Evolutionary conservation across 192 early-diverging fungal species (phyloP).

Genomic region (Coemansia sp.): DNA sequence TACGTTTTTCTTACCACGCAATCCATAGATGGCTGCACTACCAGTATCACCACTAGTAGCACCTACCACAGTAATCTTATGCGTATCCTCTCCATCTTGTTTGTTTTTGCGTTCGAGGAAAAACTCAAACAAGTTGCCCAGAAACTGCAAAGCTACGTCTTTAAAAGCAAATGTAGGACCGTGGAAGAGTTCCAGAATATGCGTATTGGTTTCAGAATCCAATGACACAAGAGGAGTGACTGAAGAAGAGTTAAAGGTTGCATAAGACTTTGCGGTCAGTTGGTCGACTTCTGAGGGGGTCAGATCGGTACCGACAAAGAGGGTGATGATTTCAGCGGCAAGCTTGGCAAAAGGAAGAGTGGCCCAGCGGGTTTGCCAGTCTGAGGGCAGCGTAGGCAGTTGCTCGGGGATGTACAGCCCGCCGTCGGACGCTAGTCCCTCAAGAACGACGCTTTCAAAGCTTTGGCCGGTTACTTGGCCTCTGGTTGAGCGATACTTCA

Average conservation of each 20-base stretch:
- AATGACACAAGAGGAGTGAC: conserved; percentile 76
- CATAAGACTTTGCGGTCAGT: conserved; percentile 73
- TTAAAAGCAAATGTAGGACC: conserved; percentile 99
- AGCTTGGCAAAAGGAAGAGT: conserved; percentile 76
- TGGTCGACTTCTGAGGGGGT: conserved; percentile 66
- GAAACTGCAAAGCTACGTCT: conserved; percentile 94
- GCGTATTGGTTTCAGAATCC: conserved; percentile 17
- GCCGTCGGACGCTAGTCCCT: conserved; percentile 90
- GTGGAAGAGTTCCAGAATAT: conserved; percentile 90
- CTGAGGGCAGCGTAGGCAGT: conserved; percentile 71
- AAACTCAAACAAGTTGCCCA: conserved; percentile 98
- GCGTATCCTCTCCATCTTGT: conserved; percentile 11
- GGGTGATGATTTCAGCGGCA: conserved; percentile 80
- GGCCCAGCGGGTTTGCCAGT: conserved; percentile 75
- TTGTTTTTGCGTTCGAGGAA: conserved; percentile 81
- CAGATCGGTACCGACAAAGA: conserved; percentile 86
- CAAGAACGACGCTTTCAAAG: conserved; percentile 91
- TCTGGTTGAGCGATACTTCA: conserved; percentile 92
- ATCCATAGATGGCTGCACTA: conserved; percentile 96
- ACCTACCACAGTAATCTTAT: conserved; percentile 85
- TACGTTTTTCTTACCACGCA: conserved; percentile 90
- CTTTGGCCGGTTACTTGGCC: conserved; percentile 67
- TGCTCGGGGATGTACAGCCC: conserved; percentile 90
- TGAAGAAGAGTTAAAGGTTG: conserved; percentile 73
- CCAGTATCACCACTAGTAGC: conserved; percentile 98